Percentiles rank a stretch among this genome's conserved stretches.
These are phyloP conservation scores for Fomitopsis pinicola DNA, from an alignment of 1,284 basidiomycete species.

Conservation along the genomic window DNA sequence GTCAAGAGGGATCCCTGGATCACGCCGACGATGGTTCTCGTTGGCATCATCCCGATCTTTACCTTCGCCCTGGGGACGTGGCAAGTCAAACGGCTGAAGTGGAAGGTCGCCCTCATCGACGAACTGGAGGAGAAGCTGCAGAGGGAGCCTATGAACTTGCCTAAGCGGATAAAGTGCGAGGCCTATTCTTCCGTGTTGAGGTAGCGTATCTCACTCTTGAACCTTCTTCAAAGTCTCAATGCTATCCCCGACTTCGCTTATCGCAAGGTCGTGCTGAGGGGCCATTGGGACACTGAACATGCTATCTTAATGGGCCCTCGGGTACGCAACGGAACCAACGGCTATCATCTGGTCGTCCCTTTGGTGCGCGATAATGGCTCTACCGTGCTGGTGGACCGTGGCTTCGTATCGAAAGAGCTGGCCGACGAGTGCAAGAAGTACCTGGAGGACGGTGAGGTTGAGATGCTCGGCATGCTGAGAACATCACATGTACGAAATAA, in stretches of 20 bases:
- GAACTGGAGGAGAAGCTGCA: slow-evolving; percentile 91
- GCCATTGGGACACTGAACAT: slow-evolving; percentile 73
- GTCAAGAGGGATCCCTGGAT: slow-evolving; percentile 55
- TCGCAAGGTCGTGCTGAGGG: slow-evolving; percentile 78
- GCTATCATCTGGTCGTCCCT: slow-evolving; percentile 86
- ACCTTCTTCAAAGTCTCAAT: slow-evolving; percentile 39
- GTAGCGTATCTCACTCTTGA: slow-evolving; percentile 2
- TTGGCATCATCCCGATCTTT: slow-evolving; percentile 87
- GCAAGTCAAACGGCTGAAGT: slow-evolving; percentile 89
- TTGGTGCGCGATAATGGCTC: slow-evolving; percentile 72
- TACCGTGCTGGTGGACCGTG: slow-evolving; percentile 88
- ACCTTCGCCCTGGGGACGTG: slow-evolving; percentile 92
- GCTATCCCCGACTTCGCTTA: slow-evolving; percentile 85
- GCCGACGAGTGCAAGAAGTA: slow-evolving; percentile 32
- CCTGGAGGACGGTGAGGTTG: slow-evolving; percentile 50
- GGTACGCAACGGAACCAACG: slow-evolving; percentile 83
- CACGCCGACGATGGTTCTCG: slow-evolving; percentile 72
- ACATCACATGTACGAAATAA: slow-evolving; percentile 64
- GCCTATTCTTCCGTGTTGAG: not conserved
- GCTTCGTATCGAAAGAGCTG: slow-evolving; percentile 78
- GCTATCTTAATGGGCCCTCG: slow-evolving; percentile 84
- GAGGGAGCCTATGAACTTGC: slow-evolving; percentile 76
- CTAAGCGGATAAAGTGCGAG: slow-evolving; percentile 83
- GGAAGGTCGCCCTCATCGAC: slow-evolving; percentile 94
- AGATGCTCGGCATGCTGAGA: slow-evolving; percentile 74